Evolutionary conservation across 1,284 basidiomycete genomes (phyloP), one percentile per base, ranked within the genome.

Genomic region (Neolentinus lepideus): DNA sequence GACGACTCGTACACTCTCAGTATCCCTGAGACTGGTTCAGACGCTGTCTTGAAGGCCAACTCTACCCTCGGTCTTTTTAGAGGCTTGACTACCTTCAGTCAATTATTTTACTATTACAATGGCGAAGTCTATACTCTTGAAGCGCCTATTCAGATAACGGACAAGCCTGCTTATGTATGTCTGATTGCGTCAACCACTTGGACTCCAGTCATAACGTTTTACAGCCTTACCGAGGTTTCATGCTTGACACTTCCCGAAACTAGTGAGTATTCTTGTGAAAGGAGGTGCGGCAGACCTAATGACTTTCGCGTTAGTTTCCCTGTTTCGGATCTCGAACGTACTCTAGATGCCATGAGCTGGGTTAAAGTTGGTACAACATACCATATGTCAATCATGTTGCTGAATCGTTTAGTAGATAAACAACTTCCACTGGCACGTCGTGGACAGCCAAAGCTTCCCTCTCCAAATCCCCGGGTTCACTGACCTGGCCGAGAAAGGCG

Each of bases 281-380:
- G n/a, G 10, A 25, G 8, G 4, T 51, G 9, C 10, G 6, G 21
- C 21, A 8, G n/a, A 4, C n/a, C 48, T 25, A n/a, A 51, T 21
- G 10, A 10, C 21, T 24, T 51, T 46, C 43, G 43, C n/a, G 19
- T 6, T 58, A 88, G 87, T 66, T 90, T 85, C 71, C 78, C 87
- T 0, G 75, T 87, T 6, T 51, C 66, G 0, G 84, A 88, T 61
- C 80, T 94, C 64, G 77, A 85, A 56, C 79, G 85, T 29, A 88
- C 86, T 6, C 68, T 97, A 19, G 88, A 94, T 61, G 84, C 88
- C 1, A 94, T 94, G 92, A 85, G 85, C 58, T 84, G 82, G 80
- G 88, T 89, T 61, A 97, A 97, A 75, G 83, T 91, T 16, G 66
- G 74, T 57, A 11, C 47, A n/a, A n/a, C 27, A 27, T 27, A 48